A percentile compares a stretch with the other conserved stretches of the same genome.
phyloP scores from a whole-genome alignment of 2,329 filamentous ascomycete species.

The Neofusicoccum laricinum region DNA sequence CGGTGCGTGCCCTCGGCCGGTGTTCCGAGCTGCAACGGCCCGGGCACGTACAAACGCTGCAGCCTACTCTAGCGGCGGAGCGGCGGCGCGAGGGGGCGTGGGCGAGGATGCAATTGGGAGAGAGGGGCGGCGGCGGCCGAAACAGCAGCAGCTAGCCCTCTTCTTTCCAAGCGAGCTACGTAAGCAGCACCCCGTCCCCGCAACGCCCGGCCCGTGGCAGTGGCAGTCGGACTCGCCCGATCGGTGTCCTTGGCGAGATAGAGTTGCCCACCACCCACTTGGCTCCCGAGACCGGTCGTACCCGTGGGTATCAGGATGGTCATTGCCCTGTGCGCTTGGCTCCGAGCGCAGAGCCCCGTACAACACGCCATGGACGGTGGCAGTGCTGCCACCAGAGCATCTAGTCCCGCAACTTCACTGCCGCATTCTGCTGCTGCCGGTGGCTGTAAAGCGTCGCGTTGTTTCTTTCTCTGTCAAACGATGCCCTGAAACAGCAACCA shows the following conservation, averaged over 20 bases:
- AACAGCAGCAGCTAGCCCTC: background rate
- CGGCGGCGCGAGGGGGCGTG: background rate
- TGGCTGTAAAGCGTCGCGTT: too few species aligned
- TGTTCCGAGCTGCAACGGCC: background rate
- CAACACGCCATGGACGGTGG: too few species aligned
- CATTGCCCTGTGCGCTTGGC: too few species aligned
- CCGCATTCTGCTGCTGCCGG: too few species aligned
- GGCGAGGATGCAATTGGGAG: background rate
- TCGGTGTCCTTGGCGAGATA: background rate
- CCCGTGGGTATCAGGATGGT: too few species aligned
- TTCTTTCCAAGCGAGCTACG: background rate
- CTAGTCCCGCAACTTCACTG: too few species aligned
- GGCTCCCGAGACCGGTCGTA: conserved; percentile 26
- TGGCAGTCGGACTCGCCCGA: background rate
- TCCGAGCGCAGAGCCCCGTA: too few species aligned
- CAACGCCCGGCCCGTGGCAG: background rate
- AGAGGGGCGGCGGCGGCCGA: background rate
- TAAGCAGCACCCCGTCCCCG: background rate
- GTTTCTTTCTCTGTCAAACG: too few species aligned
- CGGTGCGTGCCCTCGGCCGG: background rate
- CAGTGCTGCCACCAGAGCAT: too few species aligned
- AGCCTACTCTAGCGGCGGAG: background rate
- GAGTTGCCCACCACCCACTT: background rate
- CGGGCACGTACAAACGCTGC: background rate
- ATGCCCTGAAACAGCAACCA: too few species aligned